phyloP scores from a whole-genome alignment of 2,329 filamentous ascomycete species.

The Fusarium cicatricum region DNA sequence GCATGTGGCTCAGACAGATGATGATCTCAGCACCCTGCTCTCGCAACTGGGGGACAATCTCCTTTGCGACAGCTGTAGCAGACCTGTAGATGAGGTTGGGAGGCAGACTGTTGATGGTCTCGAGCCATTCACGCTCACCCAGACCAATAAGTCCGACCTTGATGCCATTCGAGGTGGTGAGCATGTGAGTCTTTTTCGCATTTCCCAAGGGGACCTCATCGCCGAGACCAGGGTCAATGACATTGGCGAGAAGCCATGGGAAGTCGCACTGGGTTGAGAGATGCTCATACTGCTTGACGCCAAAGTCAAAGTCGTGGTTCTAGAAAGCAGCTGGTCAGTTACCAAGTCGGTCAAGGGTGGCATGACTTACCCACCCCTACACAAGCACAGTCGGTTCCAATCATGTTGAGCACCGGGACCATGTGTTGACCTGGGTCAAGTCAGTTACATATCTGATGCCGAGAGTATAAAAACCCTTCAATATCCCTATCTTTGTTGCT shows the following conservation, averaged over 20 bases:
- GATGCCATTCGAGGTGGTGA: slow-evolving; percentile 83
- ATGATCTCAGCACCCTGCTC: slow-evolving; percentile 83
- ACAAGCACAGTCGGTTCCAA: slow-evolving; percentile 82
- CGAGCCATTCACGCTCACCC: slow-evolving; percentile 88
- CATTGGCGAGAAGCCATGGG: slow-evolving; percentile 90
- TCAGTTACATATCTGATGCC: background rate
- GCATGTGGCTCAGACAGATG: slow-evolving; percentile 83
- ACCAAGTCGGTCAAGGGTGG: slow-evolving; percentile 22
- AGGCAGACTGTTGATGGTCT: slow-evolving; percentile 86
- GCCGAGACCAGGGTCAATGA: slow-evolving; percentile 83
- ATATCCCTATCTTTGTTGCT: background rate
- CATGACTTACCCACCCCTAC: slow-evolving; percentile 69
- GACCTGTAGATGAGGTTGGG: slow-evolving; percentile 85
- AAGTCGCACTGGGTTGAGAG: slow-evolving; percentile 80
- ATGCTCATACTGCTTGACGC: slow-evolving; percentile 79
- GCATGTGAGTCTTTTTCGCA: slow-evolving; percentile 76
- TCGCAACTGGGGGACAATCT: slow-evolving; percentile 76
- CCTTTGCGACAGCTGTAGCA: slow-evolving; percentile 76
- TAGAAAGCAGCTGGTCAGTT: slow-evolving; percentile 45
- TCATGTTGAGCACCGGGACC: slow-evolving; percentile 82
- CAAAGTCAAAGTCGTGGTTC: slow-evolving; percentile 95
- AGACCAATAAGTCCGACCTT: slow-evolving; percentile 87
- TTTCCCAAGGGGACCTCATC: slow-evolving; percentile 78
- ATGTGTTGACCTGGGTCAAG: slow-evolving; percentile 73
- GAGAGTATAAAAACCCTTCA: background rate